phyloP scores from a whole-genome alignment of 1,139 yeast species.

The Tardiomyces depauwii region DNA sequence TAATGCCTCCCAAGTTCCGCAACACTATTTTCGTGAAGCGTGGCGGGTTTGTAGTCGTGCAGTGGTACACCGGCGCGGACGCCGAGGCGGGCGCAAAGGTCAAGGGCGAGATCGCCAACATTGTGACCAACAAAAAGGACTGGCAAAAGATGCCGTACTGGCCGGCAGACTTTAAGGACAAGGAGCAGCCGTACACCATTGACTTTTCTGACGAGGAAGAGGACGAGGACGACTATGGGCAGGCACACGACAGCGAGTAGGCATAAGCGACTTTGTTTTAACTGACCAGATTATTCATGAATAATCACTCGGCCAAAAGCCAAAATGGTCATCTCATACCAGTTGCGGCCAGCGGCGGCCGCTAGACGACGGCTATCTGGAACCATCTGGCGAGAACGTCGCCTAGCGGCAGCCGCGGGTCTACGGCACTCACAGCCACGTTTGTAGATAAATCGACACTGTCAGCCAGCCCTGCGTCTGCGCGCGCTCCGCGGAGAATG shows the following conservation, averaged over 20 bases:
- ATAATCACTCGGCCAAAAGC: no score
- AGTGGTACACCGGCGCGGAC: slow-evolving; percentile 15
- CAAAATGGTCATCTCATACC: no score
- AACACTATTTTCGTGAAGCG: slow-evolving; percentile 28
- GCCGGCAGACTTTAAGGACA: slow-evolving; percentile 23
- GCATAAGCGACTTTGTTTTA: no score
- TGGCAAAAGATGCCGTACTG: slow-evolving; percentile 28
- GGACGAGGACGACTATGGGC: slow-evolving; percentile 10
- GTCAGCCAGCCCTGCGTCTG: not conserved
- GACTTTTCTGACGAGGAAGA: slow-evolving; percentile 16
- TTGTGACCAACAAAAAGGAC: slow-evolving; percentile 23
- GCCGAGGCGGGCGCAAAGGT: slow-evolving; percentile 15
- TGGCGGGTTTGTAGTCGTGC: slow-evolving; percentile 27
- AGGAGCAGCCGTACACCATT: slow-evolving; percentile 9
- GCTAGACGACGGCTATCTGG: not conserved
- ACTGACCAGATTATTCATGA: no score
- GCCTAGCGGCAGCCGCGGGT: not conserved
- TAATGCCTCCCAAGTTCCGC: slow-evolving; percentile 27
- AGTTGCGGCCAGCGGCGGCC: no score
- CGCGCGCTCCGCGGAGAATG: not conserved
- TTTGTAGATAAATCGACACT: not conserved
- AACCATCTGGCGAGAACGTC: not conserved
- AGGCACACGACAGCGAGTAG: no score
- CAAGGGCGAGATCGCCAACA: slow-evolving; percentile 26
- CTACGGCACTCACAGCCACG: not conserved